Evolutionary conservation across 1,284 basidiomycete species (phyloP).

Genomic region (Microbotryum violaceum): DNA sequence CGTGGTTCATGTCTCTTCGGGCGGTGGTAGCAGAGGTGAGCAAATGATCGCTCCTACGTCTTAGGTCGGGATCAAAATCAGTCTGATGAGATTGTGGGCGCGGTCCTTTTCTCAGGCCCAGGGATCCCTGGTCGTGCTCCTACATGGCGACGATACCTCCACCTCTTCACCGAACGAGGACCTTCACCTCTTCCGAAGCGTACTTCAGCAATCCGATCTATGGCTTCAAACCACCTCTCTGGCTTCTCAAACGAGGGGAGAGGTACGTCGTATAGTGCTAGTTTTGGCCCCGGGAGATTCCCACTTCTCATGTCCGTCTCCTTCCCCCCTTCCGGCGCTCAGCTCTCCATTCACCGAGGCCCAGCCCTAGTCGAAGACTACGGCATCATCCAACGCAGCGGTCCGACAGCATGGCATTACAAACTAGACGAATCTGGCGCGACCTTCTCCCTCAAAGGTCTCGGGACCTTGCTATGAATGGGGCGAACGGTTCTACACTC

Average conservation of each 20-base stretch:
- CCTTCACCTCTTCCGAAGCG: constrained; percentile 14
- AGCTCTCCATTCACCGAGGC: constrained; percentile 22
- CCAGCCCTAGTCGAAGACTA: constrained; percentile 13
- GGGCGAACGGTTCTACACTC: not conserved
- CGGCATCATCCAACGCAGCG: constrained; percentile 8
- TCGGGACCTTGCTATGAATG: constrained; percentile 7
- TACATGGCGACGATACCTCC: constrained; percentile 23
- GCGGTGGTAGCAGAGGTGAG: constrained; percentile 9
- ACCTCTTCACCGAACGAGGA: constrained; percentile 8
- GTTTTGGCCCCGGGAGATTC: not conserved
- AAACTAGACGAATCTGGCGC: constrained; percentile 23
- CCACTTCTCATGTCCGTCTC: not conserved
- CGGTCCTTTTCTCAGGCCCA: not conserved
- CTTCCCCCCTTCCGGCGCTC: not conserved
- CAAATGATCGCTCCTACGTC: not conserved
- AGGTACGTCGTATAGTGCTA: constrained; percentile 6
- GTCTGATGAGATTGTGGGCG: not conserved
- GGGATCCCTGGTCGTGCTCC: constrained; percentile 13
- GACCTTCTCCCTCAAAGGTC: constrained; percentile 15
- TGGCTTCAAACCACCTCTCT: constrained; percentile 23
- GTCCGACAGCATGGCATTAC: constrained; percentile 18
- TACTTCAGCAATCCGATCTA: constrained; percentile 19
- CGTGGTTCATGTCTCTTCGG: constrained; percentile 4
- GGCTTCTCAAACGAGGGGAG: constrained; percentile 26
- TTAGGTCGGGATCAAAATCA: no score